phyloP scores from a whole-genome alignment of 2,329 filamentous ascomycete genomes.

The Aspergillus quadricinctus region DNA sequence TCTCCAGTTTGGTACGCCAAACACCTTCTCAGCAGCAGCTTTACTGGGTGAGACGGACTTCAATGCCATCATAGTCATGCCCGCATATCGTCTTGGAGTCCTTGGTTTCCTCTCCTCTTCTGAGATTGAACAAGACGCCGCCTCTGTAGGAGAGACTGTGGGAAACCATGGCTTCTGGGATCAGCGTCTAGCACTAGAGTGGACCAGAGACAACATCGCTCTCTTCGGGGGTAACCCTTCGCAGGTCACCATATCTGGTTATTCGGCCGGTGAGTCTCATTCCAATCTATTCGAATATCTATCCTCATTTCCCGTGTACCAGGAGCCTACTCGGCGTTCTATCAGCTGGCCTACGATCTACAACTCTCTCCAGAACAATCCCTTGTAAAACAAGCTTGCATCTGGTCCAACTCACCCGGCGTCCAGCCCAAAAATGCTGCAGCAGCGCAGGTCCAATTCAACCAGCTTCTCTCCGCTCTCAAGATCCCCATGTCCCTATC shows the following conservation, averaged over 20 bases:
- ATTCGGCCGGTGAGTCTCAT: conserved; percentile 46
- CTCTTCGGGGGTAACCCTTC: conserved; percentile 49
- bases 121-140: conserved; percentile 44
- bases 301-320: neutral
- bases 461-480: conserved; percentile 45
- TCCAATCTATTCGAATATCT: neutral
- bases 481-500: conserved; percentile 40
- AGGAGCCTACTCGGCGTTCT: conserved; percentile 53
- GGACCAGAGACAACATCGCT: conserved; percentile 49
- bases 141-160: conserved; percentile 30
- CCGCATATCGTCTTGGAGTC: conserved; percentile 54
- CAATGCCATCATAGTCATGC: conserved; percentile 50
- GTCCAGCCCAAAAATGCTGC: conserved; percentile 48
- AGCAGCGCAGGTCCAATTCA: conserved; percentile 50
- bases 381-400: conserved; percentile 49
- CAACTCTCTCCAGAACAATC: conserved; percentile 43
- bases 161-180: conserved; percentile 57
- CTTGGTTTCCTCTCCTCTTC: conserved; percentile 53
- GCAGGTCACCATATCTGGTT: conserved; percentile 53
- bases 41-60: conserved; percentile 49
- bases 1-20: conserved; percentile 53
- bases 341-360: conserved; percentile 56
- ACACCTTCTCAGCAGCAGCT: conserved; percentile 41
- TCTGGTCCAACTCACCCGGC: conserved; percentile 52
- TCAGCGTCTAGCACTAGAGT: conserved; percentile 52